phyloP scores from a whole-genome alignment of 805 yeast genomes.

The Cyberlindnera lachancei region DNA sequence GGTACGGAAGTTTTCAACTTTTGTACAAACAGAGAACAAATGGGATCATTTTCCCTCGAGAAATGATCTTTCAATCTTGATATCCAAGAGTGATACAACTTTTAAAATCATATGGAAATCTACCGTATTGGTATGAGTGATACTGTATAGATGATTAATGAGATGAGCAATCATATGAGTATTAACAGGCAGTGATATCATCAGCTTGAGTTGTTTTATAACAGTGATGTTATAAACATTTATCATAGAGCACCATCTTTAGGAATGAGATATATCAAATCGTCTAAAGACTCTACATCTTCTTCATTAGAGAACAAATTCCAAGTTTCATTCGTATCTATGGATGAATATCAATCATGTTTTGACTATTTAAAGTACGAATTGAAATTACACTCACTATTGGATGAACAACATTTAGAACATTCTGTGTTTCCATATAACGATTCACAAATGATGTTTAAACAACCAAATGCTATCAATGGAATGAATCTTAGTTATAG shows the following conservation, averaged over 20 bases:
- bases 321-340: conserved; percentile 6
- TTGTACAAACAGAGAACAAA: conserved; percentile 4
- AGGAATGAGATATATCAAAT: conserved; percentile 17
- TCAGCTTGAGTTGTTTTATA: no score
- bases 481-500: no score
- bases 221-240: conserved; percentile 2
- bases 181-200: no score
- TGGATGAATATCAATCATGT: conserved; percentile 6
- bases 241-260: conserved; percentile 19
- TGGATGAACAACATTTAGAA: no score
- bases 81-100: conserved; percentile 1
- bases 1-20: conserved; percentile 18
- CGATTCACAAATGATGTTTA: no score
- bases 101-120: conserved; percentile 15
- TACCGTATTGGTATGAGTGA: conserved; percentile 16
- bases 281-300: no score
- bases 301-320: no score
- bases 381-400: no score
- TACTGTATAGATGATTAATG: no score
- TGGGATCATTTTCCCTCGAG: conserved; percentile 23
- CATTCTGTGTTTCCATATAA: no score
- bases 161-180: no score
- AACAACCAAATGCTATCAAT: no score
- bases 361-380: conserved; percentile 1
- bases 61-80: conserved; percentile 12